Conservation (phyloP, 2,329 filamentous ascomycete genomes). For the Cladophialophora psammophila region DNA sequence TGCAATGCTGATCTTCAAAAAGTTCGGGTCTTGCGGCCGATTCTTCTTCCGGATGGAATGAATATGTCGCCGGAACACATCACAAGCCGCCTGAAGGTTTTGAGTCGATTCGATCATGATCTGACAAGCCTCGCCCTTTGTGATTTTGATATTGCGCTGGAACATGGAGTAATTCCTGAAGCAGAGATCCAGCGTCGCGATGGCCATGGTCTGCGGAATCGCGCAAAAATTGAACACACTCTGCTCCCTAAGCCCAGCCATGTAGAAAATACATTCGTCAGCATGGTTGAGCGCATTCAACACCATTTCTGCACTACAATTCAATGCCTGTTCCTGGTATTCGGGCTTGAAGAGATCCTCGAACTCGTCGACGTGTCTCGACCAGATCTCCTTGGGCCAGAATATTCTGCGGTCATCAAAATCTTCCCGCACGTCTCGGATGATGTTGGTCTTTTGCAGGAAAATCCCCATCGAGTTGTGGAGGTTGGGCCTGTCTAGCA, state of each 20-base stretch:
- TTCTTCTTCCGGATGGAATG: constrained; percentile 92
- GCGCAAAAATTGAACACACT: constrained; percentile 99
- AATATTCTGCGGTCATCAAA: constrained; percentile 85
- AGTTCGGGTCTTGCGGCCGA: constrained; percentile 90
- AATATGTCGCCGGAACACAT: constrained; percentile 79
- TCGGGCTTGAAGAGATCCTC: constrained; percentile 87
- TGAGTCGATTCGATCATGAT: constrained; percentile 94
- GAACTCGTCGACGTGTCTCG: constrained; percentile 88
- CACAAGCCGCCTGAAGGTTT: constrained; percentile 80
- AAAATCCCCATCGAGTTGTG: constrained; percentile 98
- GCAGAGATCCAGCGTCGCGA: constrained; percentile 88
- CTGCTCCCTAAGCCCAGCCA: constrained; percentile 92
- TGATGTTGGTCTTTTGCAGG: constrained; percentile 98
- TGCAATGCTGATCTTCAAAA: constrained; percentile 85
- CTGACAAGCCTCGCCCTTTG: constrained; percentile 88
- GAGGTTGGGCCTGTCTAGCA: constrained; percentile 78
- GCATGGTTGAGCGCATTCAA: constrained; percentile 84
- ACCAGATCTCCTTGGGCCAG: constrained; percentile 97
- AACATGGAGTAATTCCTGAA: constrained; percentile 92
- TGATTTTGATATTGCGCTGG: constrained; percentile 91
- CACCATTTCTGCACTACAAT: constrained; percentile 93
- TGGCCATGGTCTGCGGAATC: constrained; percentile 96
- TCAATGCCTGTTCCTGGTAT: constrained; percentile 77
- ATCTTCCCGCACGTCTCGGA: constrained; percentile 92
- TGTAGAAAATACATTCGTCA: constrained; percentile 96